Evolutionary conservation across 192 early-diverging fungal species (phyloP), one percentile per base, ranked within the genome.

Genomic region (Glomus cerebriforme): DNA sequence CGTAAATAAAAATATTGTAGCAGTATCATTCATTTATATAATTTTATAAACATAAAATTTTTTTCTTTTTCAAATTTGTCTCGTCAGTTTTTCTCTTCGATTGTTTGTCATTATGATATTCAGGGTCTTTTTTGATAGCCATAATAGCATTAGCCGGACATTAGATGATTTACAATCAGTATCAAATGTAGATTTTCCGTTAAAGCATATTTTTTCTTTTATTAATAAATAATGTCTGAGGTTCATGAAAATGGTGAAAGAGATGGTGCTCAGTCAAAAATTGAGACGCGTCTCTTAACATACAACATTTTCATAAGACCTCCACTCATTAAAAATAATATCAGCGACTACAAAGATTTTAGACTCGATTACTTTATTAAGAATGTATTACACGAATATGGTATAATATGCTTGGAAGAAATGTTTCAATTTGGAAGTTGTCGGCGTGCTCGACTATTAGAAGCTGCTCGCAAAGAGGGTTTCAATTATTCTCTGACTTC

Each of bases 341-440:
- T 84, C 73, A 88, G 87, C 29, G 95, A 96, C 85, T 91, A 92
- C 88, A 96, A 96, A 79, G 90, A 93, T 69, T 87, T 80, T n/a
- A 89, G 95, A 26, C 82, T 95, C 70, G 90, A 83, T 62, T 91
- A 90, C 63, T 88, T 95, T 76, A 89, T 93, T 45, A 83, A 89
- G 34, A 78, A 87, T 68, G 81, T 93, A 27, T 83, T 95, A 45
- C 88, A 86, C n/a, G 77, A 89, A n/a, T 93, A 92, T 83, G 92
- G 95, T 81, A 83, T 96, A 22, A 88, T 96, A 32, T 87, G 89
- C 59, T 84, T 96, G 76, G 94, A 96, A 79, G 95, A 96, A 78
- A 89, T 93, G 77, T 96, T 92, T 86, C 90, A 92, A 34, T 96
- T 90, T 81, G 93, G 88, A 7, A 87, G 87, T 24, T 77, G 86